A percentile compares a stretch with the other conserved stretches of the same genome.
These are phyloP conservation scores for Aspergillus nanangensis DNA, from an alignment of 495 filamentous ascomycete genomes.

Conservation along the genomic window DNA sequence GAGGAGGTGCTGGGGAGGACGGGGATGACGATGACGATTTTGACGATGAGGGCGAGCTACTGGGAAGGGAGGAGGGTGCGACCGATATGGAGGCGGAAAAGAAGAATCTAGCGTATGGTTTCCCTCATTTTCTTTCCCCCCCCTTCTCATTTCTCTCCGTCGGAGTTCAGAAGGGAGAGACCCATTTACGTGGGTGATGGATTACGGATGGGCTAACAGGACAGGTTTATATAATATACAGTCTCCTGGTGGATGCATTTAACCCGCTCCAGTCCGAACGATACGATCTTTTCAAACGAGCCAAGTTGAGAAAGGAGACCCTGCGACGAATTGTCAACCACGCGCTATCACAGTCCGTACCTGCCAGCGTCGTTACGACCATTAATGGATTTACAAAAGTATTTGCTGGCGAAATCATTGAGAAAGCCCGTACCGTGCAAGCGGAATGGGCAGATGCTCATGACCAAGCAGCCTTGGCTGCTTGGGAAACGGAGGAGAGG, in stretches of 20 bases:
- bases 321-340: constrained; percentile 75
- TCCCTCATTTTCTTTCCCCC: constrained; percentile 1
- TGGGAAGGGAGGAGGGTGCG: constrained; percentile 57
- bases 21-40: constrained; percentile 64
- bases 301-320: constrained; percentile 61
- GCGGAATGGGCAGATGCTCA: constrained; percentile 64
- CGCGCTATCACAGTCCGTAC: constrained; percentile 82
- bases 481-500: constrained; percentile 28
- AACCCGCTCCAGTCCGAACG: constrained; percentile 62
- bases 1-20: constrained; percentile 40
- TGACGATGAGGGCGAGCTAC: constrained; percentile 58
- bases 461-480: constrained; percentile 31
- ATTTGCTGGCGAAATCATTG: constrained; percentile 78
- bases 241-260: constrained; percentile 67
- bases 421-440: constrained; percentile 74
- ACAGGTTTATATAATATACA: constrained; percentile 15
- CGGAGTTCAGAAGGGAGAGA: neutral
- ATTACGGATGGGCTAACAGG: neutral
- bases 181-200: constrained; percentile 1
- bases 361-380: constrained; percentile 69
- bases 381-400: constrained; percentile 80
- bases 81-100: constrained; percentile 64
- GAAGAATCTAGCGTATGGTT: constrained; percentile 59
- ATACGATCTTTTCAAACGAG: constrained; percentile 68
- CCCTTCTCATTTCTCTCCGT: neutral